Conservation (phyloP, 202 grass and related monocot genomes). For the Dendrocalamus latiflorus region DNA sequence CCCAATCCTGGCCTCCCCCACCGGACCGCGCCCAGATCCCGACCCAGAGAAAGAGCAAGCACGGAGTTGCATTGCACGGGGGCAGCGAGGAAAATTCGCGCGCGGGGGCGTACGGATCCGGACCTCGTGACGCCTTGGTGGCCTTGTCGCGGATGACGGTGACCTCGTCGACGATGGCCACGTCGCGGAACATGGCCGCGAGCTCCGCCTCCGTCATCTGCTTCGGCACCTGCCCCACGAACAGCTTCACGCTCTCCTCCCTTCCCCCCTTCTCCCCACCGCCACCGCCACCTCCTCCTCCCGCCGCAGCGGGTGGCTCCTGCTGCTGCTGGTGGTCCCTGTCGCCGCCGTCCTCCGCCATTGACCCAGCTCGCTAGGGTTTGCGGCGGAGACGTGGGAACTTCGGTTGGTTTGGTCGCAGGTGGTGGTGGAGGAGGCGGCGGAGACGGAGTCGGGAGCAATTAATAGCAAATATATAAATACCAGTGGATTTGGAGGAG, state of each 20-base stretch:
- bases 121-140: constrained; percentile 84
- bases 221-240: constrained; percentile 98
- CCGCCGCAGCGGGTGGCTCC: not conserved
- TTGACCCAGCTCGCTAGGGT: constrained; percentile 21
- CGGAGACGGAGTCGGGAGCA: constrained; percentile 18
- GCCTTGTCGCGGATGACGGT: constrained; percentile 96
- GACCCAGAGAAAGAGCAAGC: not conserved
- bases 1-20: not conserved
- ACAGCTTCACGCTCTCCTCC: constrained; percentile 90
- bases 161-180: constrained; percentile 87
- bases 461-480: constrained; percentile 28
- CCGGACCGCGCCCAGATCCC: constrained; percentile 35
- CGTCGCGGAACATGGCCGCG: constrained; percentile 61
- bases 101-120: constrained; percentile 32
- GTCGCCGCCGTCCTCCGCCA: constrained; percentile 39
- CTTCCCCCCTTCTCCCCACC: constrained; percentile 6
- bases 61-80: constrained; percentile 6
- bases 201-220: constrained; percentile 86
- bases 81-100: not conserved
- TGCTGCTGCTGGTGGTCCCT: constrained; percentile 14
- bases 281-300: not conserved
- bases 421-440: constrained; percentile 6
- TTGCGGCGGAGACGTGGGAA: constrained; percentile 10
- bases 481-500: constrained; percentile 2
- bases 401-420: not conserved